Base-by-base conservation (phyloP, 1,284 basidiomycete genomes). In the Fomitopsis pinicola region DNA sequence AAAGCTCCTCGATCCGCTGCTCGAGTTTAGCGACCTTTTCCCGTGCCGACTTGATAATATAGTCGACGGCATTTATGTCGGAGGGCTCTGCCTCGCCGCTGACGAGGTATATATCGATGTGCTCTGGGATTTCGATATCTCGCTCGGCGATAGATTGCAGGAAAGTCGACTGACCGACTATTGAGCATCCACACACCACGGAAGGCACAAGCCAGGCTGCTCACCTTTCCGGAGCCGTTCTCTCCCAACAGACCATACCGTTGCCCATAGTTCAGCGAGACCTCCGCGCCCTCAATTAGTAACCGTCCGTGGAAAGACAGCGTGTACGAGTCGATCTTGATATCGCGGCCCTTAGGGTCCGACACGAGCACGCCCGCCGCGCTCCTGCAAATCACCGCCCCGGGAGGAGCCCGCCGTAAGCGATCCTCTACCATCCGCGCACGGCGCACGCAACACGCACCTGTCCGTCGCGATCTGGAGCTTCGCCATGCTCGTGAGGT, bases 81-180 rank as follows among this genome's bases (percentile, higher is more conserved):
- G 94, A 92, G 1, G 97, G 97, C 70, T 98, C 97, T 3, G 93
- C 97, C 76, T 98, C 97, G 68, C 97, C 97, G 38, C 87, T 79
- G 65, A 99, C 97, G 65, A 98, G 88, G 81, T 99, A 97, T 77
- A 98, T 97, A 76, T 99, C 97, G 72, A 99, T 93, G 78, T 99
- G 95, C 12, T 86, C 81, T 33, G 97, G 97, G 66, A 99, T 97
- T 59, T 92, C 88, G 64, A 99, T 93, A 73, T 99, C 97, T 63
- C 95, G 90, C 69, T 95, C 90, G 22, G 94, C 92, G 70, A 97
- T 87, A 15, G 89, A 89, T 80, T 79, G 72, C 46, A 80, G 69
- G 63, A 80, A 73, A 0, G 78, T 79, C 17, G 78, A 79, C 77
- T 79, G 57, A 7, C n/a, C 26, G 38, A 77, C 64, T 3, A 33